Evolutionary conservation across 1,284 basidiomycete genomes (phyloP).

Genomic region (Cryptococcus sp.): DNA sequence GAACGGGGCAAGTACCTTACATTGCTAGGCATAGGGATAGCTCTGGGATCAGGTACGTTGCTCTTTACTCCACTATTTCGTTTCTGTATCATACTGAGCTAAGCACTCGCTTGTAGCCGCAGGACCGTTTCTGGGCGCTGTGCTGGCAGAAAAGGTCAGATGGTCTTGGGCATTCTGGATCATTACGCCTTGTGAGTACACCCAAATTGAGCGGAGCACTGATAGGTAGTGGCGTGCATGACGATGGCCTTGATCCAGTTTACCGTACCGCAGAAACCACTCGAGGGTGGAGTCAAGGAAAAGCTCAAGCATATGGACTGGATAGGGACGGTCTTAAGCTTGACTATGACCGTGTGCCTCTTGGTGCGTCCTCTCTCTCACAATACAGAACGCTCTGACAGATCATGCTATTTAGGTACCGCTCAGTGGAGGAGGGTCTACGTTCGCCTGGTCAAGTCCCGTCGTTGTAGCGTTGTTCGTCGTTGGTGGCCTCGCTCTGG

Average conservation of each 20-base stretch:
- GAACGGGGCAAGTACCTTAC: conserved; percentile 52
- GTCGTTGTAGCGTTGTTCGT: conserved; percentile 29
- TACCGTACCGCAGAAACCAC: conserved; percentile 30
- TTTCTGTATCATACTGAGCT: neutral
- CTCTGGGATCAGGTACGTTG: conserved; percentile 26
- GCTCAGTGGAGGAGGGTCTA: conserved; percentile 29
- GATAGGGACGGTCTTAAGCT: conserved; percentile 27
- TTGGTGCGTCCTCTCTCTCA: conserved; percentile 14
- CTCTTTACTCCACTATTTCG: no score
- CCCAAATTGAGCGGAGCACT: neutral
- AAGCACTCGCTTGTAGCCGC: conserved; percentile 9
- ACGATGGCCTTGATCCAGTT: conserved; percentile 35
- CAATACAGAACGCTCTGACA: neutral
- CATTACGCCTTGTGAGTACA: conserved; percentile 23
- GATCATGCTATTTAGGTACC: conserved; percentile 15
- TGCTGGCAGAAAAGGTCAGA: conserved; percentile 27
- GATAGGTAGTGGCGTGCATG: conserved; percentile 17
- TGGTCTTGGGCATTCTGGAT: conserved; percentile 45
- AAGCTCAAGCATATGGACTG: conserved; percentile 39
- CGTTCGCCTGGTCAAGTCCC: conserved; percentile 26
- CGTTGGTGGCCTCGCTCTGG: conserved; percentile 15
- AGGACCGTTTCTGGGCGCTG: conserved; percentile 36
- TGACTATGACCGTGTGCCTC: conserved; percentile 34
- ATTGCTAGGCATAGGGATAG: conserved; percentile 36
- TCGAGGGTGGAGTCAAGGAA: conserved; percentile 25